Evolutionary conservation across 768 basidiomycete genomes (phyloP).

Genomic region (Glaciozyma martinii): DNA sequence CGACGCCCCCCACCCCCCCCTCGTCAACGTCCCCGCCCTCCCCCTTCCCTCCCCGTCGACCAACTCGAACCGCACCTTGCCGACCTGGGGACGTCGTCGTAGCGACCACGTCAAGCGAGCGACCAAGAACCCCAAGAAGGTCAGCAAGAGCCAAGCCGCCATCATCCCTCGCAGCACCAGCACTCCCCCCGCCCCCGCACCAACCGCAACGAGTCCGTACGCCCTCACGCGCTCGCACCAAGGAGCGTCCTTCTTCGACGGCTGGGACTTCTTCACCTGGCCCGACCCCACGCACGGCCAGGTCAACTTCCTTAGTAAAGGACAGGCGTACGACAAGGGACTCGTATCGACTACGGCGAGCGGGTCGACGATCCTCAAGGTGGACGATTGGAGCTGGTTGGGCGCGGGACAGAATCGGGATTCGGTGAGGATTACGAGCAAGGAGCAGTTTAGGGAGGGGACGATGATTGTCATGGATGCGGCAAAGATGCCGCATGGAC

Average conservation of each 20-base stretch:
- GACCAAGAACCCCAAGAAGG: no score
- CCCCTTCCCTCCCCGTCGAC: no score
- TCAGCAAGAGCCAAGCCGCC: no score
- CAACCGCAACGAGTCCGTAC: not conserved
- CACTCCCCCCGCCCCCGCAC: not conserved
- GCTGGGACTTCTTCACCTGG: slow-evolving; percentile 59
- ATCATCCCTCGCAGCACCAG: not conserved
- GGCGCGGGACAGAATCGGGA: slow-evolving; percentile 29
- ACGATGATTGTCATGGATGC: slow-evolving; percentile 32
- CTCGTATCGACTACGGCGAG: slow-evolving; percentile 43
- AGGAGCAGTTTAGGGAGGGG: slow-evolving; percentile 21
- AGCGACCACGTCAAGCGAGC: no score
- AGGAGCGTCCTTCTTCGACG: slow-evolving; percentile 40
- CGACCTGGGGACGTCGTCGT: no score
- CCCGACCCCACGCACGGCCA: slow-evolving; percentile 41
- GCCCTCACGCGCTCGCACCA: not conserved
- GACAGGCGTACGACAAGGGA: slow-evolving; percentile 42
- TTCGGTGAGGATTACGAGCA: slow-evolving; percentile 33
- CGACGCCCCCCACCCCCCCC: no score
- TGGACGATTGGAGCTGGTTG: slow-evolving; percentile 31
- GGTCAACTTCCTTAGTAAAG: slow-evolving; percentile 52
- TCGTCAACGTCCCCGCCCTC: no score
- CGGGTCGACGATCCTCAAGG: slow-evolving; percentile 8
- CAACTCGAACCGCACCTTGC: no score
- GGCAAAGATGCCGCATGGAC: slow-evolving; percentile 48